These are phyloP conservation scores for Annulohypoxylon truncatum DNA, from an alignment of 2,329 filamentous ascomycete genomes.

Conservation along the genomic window DNA sequence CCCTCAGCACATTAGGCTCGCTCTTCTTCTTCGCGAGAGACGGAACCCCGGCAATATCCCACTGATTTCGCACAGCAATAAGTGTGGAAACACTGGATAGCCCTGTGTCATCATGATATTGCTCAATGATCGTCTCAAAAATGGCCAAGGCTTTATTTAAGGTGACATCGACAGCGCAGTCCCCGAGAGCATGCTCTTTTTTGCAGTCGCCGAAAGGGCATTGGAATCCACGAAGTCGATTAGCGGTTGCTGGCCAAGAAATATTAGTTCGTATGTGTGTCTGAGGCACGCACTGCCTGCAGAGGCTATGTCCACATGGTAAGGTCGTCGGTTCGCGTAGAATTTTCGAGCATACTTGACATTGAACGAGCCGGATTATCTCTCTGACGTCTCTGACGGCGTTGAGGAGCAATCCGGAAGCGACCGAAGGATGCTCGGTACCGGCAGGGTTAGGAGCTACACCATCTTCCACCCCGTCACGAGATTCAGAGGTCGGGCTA, in stretches of 20 bases:
- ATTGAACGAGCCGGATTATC: slow-evolving; percentile 81
- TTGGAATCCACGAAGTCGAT: slow-evolving; percentile 75
- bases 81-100: slow-evolving; percentile 55
- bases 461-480: slow-evolving; percentile 36
- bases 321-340: slow-evolving; percentile 77
- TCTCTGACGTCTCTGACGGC: slow-evolving; percentile 68
- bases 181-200: slow-evolving; percentile 78
- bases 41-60: slow-evolving; percentile 56
- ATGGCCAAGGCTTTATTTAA: slow-evolving; percentile 76
- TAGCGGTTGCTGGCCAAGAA: slow-evolving; percentile 78
- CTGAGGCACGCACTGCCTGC: slow-evolving; percentile 77
- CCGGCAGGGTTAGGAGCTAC: slow-evolving; percentile 34
- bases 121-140: slow-evolving; percentile 65
- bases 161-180: slow-evolving; percentile 82
- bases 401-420: slow-evolving; percentile 52
- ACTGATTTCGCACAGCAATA: slow-evolving; percentile 54
- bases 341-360: slow-evolving; percentile 76
- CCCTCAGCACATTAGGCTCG: slow-evolving; percentile 56
- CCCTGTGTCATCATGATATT: slow-evolving; percentile 51
- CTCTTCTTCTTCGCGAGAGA: slow-evolving; percentile 53
- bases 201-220: slow-evolving; percentile 77
- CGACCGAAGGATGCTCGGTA: slow-evolving; percentile 37
- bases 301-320: slow-evolving; percentile 84
- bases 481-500: slow-evolving; percentile 33
- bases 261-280: slow-evolving; percentile 74